Evolutionary conservation across 495 filamentous ascomycete species (phyloP).

Genomic region (Penicillium bialowiezense): DNA sequence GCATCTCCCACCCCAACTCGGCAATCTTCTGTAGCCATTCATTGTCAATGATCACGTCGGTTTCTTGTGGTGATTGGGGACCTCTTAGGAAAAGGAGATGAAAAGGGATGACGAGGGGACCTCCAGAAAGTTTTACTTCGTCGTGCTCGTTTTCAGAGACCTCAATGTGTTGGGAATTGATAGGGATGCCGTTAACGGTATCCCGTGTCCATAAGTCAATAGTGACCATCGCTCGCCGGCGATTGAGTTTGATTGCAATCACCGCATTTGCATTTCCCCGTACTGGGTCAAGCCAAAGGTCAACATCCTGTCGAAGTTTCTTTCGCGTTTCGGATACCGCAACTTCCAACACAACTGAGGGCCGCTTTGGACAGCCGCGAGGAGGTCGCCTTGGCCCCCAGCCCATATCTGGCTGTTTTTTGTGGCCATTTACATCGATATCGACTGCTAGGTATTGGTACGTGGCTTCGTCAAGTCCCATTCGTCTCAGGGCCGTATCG

Average conservation of each 20-base stretch:
- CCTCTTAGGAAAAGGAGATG: slow-evolving; percentile 2
- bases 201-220: slow-evolving; percentile 5
- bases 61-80: not conserved
- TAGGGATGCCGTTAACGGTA: not conserved
- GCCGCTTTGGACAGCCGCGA: not conserved
- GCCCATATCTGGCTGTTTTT: slow-evolving; percentile 1
- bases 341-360: slow-evolving; percentile 7
- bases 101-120: slow-evolving; percentile 5
- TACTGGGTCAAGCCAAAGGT: slow-evolving; percentile 2
- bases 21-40: slow-evolving; percentile 4
- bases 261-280: not conserved
- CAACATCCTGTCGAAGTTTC: slow-evolving; percentile 2
- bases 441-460: not conserved
- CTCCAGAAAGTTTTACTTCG: not conserved
- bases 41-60: not conserved
- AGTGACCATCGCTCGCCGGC: not conserved
- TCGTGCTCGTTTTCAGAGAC: not conserved
- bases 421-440: not conserved
- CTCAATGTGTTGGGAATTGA: not conserved
- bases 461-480: slow-evolving; percentile 5
- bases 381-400: slow-evolving; percentile 4
- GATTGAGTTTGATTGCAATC: slow-evolving; percentile 1
- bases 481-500: not conserved
- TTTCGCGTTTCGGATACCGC: not conserved
- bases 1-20: not conserved